These are phyloP conservation scores for Pyrenophora seminiperda DNA, from an alignment of 2,329 filamentous ascomycete species.

Conservation along the genomic window DNA sequence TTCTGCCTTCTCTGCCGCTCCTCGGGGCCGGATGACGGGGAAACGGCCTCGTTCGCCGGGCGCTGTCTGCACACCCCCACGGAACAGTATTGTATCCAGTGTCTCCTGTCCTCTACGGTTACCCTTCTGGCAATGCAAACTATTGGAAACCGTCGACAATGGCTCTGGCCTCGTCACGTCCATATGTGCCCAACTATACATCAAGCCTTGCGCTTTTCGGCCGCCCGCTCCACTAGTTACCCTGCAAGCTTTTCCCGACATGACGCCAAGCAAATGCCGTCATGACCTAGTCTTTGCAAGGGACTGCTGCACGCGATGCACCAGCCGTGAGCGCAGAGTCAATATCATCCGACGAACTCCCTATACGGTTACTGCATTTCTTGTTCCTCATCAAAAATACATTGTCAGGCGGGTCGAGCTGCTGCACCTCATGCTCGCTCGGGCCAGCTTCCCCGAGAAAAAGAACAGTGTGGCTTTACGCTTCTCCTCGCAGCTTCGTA, in stretches of 20 bases:
- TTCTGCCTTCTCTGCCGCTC: slow-evolving; percentile 4
- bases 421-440: slow-evolving; percentile 15
- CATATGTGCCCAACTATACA: slow-evolving; percentile 5
- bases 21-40: slow-evolving; percentile 10
- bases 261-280: slow-evolving; percentile 41
- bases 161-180: background rate
- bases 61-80: slow-evolving; percentile 2
- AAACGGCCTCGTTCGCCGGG: slow-evolving; percentile 3
- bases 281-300: slow-evolving; percentile 25
- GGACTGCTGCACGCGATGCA: slow-evolving; percentile 20
- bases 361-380: slow-evolving; percentile 25
- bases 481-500: slow-evolving; percentile 8
- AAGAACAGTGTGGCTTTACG: slow-evolving; percentile 16
- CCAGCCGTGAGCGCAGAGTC: slow-evolving; percentile 26
- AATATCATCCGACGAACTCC: slow-evolving; percentile 27
- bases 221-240: slow-evolving; percentile 16
- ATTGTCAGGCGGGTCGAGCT: slow-evolving; percentile 18
- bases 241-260: slow-evolving; percentile 24
- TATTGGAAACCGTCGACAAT: background rate
- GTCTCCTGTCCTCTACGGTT: too few relatives aligned
- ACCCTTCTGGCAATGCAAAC: background rate
- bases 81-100: slow-evolving; percentile 13
- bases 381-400: slow-evolving; percentile 20
- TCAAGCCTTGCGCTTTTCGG: slow-evolving; percentile 14
- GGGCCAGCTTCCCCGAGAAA: slow-evolving; percentile 23